phyloP scores from a whole-genome alignment of 1,284 basidiomycete genomes.

The Anthracocystis setariae region DNA sequence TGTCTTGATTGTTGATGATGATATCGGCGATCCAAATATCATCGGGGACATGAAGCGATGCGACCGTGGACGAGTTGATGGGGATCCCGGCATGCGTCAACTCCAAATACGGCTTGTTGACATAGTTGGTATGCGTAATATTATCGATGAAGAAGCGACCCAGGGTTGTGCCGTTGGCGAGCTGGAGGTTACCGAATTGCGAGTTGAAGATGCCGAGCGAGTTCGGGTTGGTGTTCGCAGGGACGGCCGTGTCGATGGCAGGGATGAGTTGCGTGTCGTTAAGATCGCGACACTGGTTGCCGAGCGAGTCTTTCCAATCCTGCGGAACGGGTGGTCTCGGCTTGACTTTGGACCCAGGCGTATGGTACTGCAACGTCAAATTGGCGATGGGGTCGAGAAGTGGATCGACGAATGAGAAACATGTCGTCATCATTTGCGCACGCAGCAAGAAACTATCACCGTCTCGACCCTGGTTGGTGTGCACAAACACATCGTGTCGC shows the following conservation, averaged over 20 bases:
- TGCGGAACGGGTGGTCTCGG: slow-evolving; percentile 21
- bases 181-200: slow-evolving; percentile 37
- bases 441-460: slow-evolving; percentile 51
- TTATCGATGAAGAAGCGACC: slow-evolving; percentile 51
- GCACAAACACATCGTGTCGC: slow-evolving; percentile 54
- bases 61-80: slow-evolving; percentile 37
- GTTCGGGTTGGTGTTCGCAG: slow-evolving; percentile 16
- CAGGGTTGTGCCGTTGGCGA: slow-evolving; percentile 33
- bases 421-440: slow-evolving; percentile 39
- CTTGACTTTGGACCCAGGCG: slow-evolving; percentile 6
- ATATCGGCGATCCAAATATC: slow-evolving; percentile 53
- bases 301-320: slow-evolving; percentile 44
- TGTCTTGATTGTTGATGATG: slow-evolving; percentile 68
- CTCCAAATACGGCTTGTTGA: slow-evolving; percentile 55
- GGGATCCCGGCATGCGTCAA: slow-evolving; percentile 28
- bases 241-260: slow-evolving; percentile 35
- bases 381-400: slow-evolving; percentile 39
- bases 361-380: slow-evolving; percentile 34
- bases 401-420: slow-evolving; percentile 42
- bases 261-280: slow-evolving; percentile 52
- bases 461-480: slow-evolving; percentile 21
- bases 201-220: slow-evolving; percentile 45
- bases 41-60: slow-evolving; percentile 35
- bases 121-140: slow-evolving; percentile 55
- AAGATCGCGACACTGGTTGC: slow-evolving; percentile 36